phyloP scores from a whole-genome alignment of 257 asterid species.

The Solanum raphanifolium region DNA sequence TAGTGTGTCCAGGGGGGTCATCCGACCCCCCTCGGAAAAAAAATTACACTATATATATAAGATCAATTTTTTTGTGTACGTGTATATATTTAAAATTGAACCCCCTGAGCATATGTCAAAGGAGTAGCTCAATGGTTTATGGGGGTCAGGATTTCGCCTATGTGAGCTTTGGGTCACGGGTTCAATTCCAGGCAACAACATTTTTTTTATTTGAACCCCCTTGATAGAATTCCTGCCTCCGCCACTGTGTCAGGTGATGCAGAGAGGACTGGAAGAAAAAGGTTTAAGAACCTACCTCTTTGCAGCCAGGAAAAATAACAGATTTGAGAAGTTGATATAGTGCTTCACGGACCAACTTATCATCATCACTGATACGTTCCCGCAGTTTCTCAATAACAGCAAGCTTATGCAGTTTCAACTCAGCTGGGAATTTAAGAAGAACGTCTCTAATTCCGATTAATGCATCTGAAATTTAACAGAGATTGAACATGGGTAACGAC shows the following conservation, averaged over 20 bases:
- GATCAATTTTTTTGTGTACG: no score
- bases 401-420: conserved; percentile 76
- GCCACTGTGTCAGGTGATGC: not conserved
- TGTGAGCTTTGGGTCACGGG: no score
- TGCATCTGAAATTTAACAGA: conserved; percentile 43
- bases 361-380: conserved; percentile 85
- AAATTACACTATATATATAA: no score
- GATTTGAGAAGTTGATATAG: conserved; percentile 72
- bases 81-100: no score
- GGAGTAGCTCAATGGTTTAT: no score
- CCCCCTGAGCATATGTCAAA: no score
- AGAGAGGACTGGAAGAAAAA: not conserved
- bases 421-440: conserved; percentile 61
- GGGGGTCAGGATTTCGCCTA: no score
- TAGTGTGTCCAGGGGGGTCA: no score
- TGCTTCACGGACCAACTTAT: conserved; percentile 71
- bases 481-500: not conserved
- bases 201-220: no score
- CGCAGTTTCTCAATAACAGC: conserved; percentile 83
- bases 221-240: no score
- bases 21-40: no score
- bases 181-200: no score
- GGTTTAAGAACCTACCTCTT: conserved; percentile 36
- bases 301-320: conserved; percentile 65
- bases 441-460: conserved; percentile 64